These are phyloP conservation scores for Mycena citricolor DNA, from an alignment of 1,284 basidiomycete genomes.

Conservation along the genomic window DNA sequence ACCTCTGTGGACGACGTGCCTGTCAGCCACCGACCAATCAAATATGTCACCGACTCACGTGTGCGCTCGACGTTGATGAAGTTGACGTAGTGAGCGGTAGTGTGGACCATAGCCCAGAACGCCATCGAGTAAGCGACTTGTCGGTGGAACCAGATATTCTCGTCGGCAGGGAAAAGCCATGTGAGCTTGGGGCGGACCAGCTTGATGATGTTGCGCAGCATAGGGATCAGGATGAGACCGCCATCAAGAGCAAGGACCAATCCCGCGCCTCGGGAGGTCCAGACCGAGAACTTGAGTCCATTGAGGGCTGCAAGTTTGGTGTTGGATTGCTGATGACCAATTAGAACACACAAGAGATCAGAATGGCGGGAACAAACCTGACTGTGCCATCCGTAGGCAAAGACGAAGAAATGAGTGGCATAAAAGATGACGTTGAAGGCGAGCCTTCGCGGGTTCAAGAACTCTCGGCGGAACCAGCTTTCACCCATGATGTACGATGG, in stretches of 20 bases:
- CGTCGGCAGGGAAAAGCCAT: conserved; percentile 84
- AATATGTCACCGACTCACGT: conserved; percentile 47
- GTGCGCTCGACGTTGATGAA: conserved; percentile 84
- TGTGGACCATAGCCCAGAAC: conserved; percentile 85
- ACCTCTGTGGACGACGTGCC: conserved; percentile 58
- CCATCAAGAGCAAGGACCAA: conserved; percentile 83
- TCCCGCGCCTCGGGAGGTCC: conserved; percentile 84
- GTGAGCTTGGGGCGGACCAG: conserved; percentile 73
- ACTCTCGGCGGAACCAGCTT: conserved; percentile 71
- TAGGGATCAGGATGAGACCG: conserved; percentile 79
- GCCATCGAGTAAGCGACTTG: conserved; percentile 90
- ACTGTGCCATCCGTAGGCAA: conserved; percentile 78
- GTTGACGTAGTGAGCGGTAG: conserved; percentile 88
- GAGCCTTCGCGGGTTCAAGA: conserved; percentile 60
- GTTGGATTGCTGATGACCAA: conserved; percentile 54
- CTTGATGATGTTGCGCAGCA: conserved; percentile 82
- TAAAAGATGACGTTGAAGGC: conserved; percentile 78
- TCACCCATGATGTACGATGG: conserved; percentile 51
- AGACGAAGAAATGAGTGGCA: conserved; percentile 66
- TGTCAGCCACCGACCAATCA: conserved; percentile 4
- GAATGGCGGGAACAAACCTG: conserved; percentile 49
- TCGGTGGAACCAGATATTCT: conserved; percentile 91
- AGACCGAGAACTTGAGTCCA: conserved; percentile 75
- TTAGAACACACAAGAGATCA: conserved; percentile 4
- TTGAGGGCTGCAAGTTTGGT: conserved; percentile 70